Conservation (phyloP, 2,329 filamentous ascomycete genomes). For the Tolypocladium tropicale region DNA sequence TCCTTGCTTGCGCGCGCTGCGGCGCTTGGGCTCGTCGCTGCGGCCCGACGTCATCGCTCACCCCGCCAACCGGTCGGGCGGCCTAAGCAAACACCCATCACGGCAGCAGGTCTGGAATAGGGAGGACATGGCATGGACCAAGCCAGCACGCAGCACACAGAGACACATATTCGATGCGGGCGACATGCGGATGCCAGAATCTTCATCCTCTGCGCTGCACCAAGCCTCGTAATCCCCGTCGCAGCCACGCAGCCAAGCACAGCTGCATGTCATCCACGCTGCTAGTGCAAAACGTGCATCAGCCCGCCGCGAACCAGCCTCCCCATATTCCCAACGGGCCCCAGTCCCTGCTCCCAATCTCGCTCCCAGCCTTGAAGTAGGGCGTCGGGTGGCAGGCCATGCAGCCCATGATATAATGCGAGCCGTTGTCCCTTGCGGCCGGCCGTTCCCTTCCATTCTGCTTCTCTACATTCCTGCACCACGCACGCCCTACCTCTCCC, state of each 20-base stretch:
- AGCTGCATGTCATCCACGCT: background rate
- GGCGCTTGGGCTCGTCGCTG: too few species aligned
- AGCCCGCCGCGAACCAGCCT: background rate
- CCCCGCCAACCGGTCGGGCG: background rate
- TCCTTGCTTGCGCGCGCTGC: too few species aligned
- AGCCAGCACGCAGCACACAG: background rate
- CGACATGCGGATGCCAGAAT: background rate
- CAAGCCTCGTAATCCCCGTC: too few species aligned
- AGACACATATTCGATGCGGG: background rate
- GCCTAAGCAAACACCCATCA: too few species aligned
- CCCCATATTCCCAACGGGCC: background rate
- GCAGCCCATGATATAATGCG: background rate
- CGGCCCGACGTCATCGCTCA: background rate
- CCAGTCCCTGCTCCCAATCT: background rate
- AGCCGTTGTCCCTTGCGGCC: too few species aligned
- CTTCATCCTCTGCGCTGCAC: background rate
- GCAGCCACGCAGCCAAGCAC: background rate
- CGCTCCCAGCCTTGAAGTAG: too few species aligned
- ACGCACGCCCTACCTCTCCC: background rate
- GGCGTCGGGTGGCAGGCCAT: background rate
- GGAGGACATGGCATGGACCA: too few species aligned
- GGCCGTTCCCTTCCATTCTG: background rate
- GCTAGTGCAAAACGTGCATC: background rate
- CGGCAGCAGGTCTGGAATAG: background rate
- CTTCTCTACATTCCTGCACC: background rate